These are phyloP conservation scores for Metschnikowia henanensis DNA, from an alignment of 805 yeast species.

Conservation along the genomic window DNA sequence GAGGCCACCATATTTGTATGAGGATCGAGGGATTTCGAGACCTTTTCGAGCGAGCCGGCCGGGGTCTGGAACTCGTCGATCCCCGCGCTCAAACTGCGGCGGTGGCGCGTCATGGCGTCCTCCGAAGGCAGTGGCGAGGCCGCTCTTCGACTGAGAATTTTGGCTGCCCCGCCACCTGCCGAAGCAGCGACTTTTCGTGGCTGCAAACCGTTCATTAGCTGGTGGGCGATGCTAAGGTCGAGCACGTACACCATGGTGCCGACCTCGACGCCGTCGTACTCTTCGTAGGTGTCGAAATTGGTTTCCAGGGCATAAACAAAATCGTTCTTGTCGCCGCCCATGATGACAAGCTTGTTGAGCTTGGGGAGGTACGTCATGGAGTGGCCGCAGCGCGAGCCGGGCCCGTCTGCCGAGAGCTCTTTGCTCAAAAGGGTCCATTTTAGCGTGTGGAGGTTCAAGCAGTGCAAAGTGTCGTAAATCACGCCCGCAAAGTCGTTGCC, in stretches of 20 bases:
- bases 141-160: conserved; percentile 16
- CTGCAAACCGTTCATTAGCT: conserved; percentile 22
- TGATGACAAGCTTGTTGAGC: conserved; percentile 68
- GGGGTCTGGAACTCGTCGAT: conserved; percentile 28
- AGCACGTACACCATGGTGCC: conserved; percentile 66
- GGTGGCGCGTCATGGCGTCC: conserved; percentile 28
- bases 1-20: not conserved
- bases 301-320: conserved; percentile 50
- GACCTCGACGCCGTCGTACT: conserved; percentile 45
- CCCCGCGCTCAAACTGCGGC: conserved; percentile 39
- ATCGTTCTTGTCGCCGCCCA: conserved; percentile 91
- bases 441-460: conserved; percentile 71
- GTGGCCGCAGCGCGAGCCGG: conserved; percentile 91
- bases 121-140: conserved; percentile 19
- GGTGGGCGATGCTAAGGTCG: conserved; percentile 49
- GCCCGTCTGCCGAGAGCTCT: conserved; percentile 46
- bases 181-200: conserved; percentile 20
- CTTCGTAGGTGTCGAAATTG: conserved; percentile 53
- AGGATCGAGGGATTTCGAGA: conserved; percentile 29
- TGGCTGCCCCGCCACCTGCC: conserved; percentile 22
- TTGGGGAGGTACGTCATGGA: conserved; percentile 70
- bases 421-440: conserved; percentile 64
- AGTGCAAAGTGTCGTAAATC: conserved; percentile 62
- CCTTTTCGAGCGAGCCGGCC: conserved; percentile 21
- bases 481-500: conserved; percentile 80